These are phyloP conservation scores for Cenchrus americanus DNA, from an alignment of 176 grass and related monocot genomes.

Conservation along the genomic window DNA sequence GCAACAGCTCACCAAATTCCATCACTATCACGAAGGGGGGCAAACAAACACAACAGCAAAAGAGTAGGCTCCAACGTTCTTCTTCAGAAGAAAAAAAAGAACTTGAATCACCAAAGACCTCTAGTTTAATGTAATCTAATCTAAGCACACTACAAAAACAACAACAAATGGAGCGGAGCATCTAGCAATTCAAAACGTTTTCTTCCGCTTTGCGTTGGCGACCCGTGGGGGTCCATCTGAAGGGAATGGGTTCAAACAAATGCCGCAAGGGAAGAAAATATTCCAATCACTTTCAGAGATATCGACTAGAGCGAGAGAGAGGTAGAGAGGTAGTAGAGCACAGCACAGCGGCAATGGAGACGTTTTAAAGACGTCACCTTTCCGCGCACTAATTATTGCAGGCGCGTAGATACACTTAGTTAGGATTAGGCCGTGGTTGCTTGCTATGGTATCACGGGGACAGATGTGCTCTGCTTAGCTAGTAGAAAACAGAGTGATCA, in stretches of 20 bases:
- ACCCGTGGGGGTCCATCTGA: not conserved
- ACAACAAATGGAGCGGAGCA: not conserved
- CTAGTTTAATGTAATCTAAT: not conserved
- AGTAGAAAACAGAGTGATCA: slow-evolving; percentile 20
- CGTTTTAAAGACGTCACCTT: slow-evolving; percentile 60
- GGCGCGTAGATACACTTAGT: not conserved
- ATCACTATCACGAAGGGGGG: not conserved
- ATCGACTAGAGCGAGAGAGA: not conserved
- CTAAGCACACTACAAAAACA: not conserved
- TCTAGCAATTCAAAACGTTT: slow-evolving; percentile 9
- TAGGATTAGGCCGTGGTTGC: not conserved
- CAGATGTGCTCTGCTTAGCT: not conserved
- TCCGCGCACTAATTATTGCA: slow-evolving; percentile 4
- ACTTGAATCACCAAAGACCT: not conserved
- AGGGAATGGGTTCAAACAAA: slow-evolving; percentile 5
- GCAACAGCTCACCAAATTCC: slow-evolving; percentile 10
- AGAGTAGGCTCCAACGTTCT: slow-evolving; percentile 7
- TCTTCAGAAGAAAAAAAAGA: not conserved
- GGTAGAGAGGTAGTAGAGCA: not conserved
- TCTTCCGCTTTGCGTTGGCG: not conserved
- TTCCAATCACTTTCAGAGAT: slow-evolving; percentile 22
- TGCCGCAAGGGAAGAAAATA: not conserved
- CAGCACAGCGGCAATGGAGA: slow-evolving; percentile 16
- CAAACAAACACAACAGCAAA: not conserved
- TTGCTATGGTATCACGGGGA: not conserved